These are phyloP conservation scores for Tuber umbilicatum DNA, from an alignment of 495 filamentous ascomycete genomes.

Conservation along the genomic window DNA sequence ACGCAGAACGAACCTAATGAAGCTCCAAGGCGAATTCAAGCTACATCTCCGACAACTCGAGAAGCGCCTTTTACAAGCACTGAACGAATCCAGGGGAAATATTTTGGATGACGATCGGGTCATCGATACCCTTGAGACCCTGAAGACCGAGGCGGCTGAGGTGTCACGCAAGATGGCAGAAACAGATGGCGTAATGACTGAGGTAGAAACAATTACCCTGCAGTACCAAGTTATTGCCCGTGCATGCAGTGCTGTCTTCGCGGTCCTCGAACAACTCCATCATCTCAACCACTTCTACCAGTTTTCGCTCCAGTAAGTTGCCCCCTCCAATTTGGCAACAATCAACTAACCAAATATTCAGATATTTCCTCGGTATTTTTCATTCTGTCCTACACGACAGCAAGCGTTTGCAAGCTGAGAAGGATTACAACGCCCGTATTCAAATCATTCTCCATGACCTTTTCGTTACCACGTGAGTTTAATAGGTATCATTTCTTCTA, in stretches of 20 bases:
- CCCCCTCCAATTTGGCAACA: neutral
- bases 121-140: conserved; percentile 92
- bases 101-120: conserved; percentile 98
- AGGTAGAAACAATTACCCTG: conserved; percentile 88
- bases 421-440: conserved; percentile 66
- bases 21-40: conserved; percentile 97
- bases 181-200: conserved; percentile 95
- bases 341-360: conserved; percentile 6
- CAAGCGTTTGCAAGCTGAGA: conserved; percentile 63
- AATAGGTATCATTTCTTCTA: neutral
- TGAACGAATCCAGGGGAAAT: conserved; percentile 96
- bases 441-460: conserved; percentile 83
- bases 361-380: conserved; percentile 94
- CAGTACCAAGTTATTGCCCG: conserved; percentile 88
- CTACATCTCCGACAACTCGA: conserved; percentile 93
- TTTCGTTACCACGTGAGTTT: conserved; percentile 62
- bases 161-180: conserved; percentile 93
- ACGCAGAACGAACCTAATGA: conserved; percentile 90
- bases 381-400: conserved; percentile 80
- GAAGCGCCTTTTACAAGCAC: conserved; percentile 83
- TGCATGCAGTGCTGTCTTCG: conserved; percentile 93
- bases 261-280: conserved; percentile 91
- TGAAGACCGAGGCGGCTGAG: conserved; percentile 94
- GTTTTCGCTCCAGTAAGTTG: conserved; percentile 72
- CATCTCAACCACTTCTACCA: conserved; percentile 99